Conservation (phyloP, 129 eudicot genomes). For the Cynara cardunculus region DNA sequence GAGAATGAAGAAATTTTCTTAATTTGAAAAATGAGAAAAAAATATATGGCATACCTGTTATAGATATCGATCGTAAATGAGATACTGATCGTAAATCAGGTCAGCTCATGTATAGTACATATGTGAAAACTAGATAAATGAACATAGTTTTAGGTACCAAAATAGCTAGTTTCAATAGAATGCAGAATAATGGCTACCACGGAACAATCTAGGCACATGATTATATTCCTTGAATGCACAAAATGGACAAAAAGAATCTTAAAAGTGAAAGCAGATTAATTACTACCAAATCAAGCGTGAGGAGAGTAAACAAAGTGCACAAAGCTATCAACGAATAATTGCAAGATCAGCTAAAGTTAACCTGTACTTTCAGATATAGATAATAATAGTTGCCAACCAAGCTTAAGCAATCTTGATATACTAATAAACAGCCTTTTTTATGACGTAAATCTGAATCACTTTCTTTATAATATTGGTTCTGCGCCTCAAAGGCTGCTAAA, state of each 20-base stretch:
- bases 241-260: not conserved
- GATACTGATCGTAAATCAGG: no score
- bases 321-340: slow-evolving; percentile 13
- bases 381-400: slow-evolving; percentile 33
- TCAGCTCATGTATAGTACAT: not conserved
- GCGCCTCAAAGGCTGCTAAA: slow-evolving; percentile 18
- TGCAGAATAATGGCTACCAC: slow-evolving; percentile 13
- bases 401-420: slow-evolving; percentile 8
- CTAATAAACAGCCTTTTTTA: not conserved
- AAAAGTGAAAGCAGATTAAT: not conserved
- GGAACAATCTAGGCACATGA: slow-evolving; percentile 25
- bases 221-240: slow-evolving; percentile 22
- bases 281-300: not conserved
- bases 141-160: not conserved
- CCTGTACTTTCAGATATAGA: slow-evolving; percentile 41
- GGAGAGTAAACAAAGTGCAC: slow-evolving; percentile 18
- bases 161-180: slow-evolving; percentile 6
- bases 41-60: no score
- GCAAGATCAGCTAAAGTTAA: slow-evolving; percentile 32
- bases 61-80: no score
- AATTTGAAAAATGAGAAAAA: no score
- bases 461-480: not conserved
- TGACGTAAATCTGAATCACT: not conserved
- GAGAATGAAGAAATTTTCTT: no score
- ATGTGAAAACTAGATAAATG: not conserved